Conservation (phyloP, 2,329 filamentous ascomycete genomes). For the Clarireedia homoeocarpa region DNA sequence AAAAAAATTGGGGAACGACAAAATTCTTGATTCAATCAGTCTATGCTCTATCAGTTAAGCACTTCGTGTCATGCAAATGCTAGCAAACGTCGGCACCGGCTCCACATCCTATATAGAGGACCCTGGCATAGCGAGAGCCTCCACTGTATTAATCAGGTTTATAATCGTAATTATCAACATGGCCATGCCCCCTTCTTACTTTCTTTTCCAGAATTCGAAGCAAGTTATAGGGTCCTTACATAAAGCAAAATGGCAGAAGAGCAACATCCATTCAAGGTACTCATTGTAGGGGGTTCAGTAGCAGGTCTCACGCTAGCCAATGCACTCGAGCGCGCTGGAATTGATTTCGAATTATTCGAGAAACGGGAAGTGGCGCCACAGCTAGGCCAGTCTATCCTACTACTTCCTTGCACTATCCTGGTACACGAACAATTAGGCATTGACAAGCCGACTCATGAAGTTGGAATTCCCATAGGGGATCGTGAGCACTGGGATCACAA, state of each 20-base stretch:
- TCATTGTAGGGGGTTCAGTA: slow-evolving; percentile 20
- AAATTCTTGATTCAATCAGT: not conserved
- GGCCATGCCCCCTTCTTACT: not conserved
- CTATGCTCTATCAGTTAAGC: not conserved
- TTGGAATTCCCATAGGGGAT: not conserved
- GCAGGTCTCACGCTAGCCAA: slow-evolving; percentile 21
- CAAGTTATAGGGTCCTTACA: not conserved
- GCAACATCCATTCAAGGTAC: slow-evolving; percentile 12
- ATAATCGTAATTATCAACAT: not conserved
- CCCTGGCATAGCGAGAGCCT: no score
- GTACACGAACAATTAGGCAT: slow-evolving; percentile 41
- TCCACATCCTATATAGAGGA: not conserved
- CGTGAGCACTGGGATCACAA: slow-evolving; percentile 3
- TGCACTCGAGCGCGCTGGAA: slow-evolving; percentile 13
- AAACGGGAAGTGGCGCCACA: slow-evolving; percentile 16
- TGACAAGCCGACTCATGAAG: slow-evolving; percentile 1
- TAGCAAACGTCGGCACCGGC: not conserved
- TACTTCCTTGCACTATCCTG: slow-evolving; percentile 33
- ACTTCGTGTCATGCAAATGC: not conserved
- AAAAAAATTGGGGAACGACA: not conserved
- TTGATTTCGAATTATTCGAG: slow-evolving; percentile 22
- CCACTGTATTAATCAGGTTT: not conserved
- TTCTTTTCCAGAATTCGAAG: not conserved
- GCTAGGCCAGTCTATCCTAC: slow-evolving; percentile 18
- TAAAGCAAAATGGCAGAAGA: not conserved